Base-by-base conservation (phyloP, 2,329 filamentous ascomycete species). In the Dactylonectria estremocensis region DNA sequence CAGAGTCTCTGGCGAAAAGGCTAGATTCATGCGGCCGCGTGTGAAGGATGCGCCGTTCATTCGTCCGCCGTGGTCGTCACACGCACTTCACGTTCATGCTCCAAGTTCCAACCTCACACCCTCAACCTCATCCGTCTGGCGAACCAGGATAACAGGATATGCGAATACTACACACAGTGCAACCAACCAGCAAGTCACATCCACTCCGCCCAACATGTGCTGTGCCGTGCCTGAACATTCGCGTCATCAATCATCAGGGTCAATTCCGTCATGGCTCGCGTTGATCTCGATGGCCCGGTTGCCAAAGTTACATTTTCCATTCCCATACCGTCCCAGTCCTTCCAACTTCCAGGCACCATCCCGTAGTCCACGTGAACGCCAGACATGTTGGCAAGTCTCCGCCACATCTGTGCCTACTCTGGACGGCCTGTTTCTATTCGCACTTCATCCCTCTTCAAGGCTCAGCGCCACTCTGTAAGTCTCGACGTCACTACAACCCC, bases 401-500 rank as follows among this genome's bases (percentile, higher is more conserved):
- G 28, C 33, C 49, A 35, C 49, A 10, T 46, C 43, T 14, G 13
- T 5, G 9, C 18, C 13, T 61, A 18, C 61, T 40, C 50, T 22
- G 9, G 24, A 7, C 24, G 24, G 9, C 48, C 16, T 58, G 53
- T 66, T 52, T 58, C 59, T 61, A 60, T 14, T 68, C 63, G 24
- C 60, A 24, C 28, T 20, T 54, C 46, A 16, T 64, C 49, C 49
- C 35, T n/a, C 49, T 35, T 10, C 50, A n/a, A 46, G 13, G n/a
- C 33, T 53, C 18, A 35, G 7, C 24, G 24, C 24, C 24, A 28
- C 24, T 28, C 24, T 28, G 24, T 28, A 28, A 28, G 24, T 28
- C 24, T 28, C 24, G 7, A 7, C 24, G 24, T 28, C 24, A 31
- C 13, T 33, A 40, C 69, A 79, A 62, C 28, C 53, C 61, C 52